These are phyloP conservation scores for Solanum tacnaense DNA, from an alignment of 257 asterid species.

Conservation along the genomic window DNA sequence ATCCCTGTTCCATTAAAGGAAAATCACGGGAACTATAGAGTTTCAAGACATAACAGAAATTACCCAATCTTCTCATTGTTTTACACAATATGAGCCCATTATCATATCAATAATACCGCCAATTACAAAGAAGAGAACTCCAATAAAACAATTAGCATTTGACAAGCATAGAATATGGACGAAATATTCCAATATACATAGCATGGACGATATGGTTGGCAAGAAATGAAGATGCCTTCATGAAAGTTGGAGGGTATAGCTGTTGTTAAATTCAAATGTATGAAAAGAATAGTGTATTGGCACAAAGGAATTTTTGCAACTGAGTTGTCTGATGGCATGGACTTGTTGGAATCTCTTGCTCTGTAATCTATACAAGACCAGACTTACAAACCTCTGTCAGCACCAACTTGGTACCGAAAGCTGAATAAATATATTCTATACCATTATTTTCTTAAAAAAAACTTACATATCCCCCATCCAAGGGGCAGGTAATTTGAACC, in stretches of 20 bases:
- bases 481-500: background rate
- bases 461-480: background rate
- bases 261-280: conserved; percentile 1
- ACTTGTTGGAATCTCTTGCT: background rate
- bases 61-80: background rate
- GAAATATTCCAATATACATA: background rate
- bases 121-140: background rate
- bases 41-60: background rate
- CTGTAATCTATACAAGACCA: background rate
- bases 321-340: background rate
- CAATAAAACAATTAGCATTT: background rate
- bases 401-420: background rate
- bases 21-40: background rate
- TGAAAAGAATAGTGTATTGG: background rate
- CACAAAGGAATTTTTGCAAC: background rate
- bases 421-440: background rate
- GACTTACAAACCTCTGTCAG: background rate
- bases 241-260: background rate
- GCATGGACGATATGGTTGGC: background rate
- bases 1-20: background rate
- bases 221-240: background rate
- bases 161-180: background rate
- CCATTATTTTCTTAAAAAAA: background rate
- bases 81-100: background rate
- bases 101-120: background rate